Percentiles rank a stretch among this genome's conserved stretches.
These are phyloP conservation scores for Nicotiana sylvestris DNA, from an alignment of 257 asterid species.

Conservation along the genomic window DNA sequence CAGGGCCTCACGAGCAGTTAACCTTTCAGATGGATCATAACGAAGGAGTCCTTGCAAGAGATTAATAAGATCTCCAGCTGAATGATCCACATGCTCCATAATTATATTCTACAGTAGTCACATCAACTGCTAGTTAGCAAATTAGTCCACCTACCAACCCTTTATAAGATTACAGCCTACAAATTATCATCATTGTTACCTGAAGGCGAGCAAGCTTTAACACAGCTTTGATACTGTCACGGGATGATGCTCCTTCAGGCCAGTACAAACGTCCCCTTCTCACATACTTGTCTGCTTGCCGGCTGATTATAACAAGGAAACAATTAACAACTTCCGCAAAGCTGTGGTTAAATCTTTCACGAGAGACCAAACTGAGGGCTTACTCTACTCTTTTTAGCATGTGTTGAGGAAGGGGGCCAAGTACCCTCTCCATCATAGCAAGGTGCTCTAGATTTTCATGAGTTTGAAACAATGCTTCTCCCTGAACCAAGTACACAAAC, in stretches of 20 bases:
- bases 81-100: conserved; percentile 90
- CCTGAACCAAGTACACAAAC: conserved; percentile 27
- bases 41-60: conserved; percentile 75
- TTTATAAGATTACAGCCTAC: too few relatives aligned
- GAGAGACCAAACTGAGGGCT: conserved; percentile 5
- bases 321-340: neutral
- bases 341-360: neutral
- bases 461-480: conserved; percentile 84
- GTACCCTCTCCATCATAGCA: conserved; percentile 94
- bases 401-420: conserved; percentile 69
- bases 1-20: conserved; percentile 71
- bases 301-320: conserved; percentile 26
- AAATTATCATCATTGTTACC: conserved; percentile 12
- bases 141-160: too few relatives aligned
- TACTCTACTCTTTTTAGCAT: conserved; percentile 82
- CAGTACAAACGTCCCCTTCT: conserved; percentile 74
- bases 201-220: conserved; percentile 68
- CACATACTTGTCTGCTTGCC: conserved; percentile 65
- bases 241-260: conserved; percentile 85
- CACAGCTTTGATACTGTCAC: conserved; percentile 79
- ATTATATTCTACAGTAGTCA: conserved; percentile 40
- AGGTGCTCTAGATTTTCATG: conserved; percentile 93
- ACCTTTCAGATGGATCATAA: conserved; percentile 66
- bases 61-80: conserved; percentile 81
- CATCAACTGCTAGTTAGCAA: too few relatives aligned